Evolutionary conservation across 306 rosid genomes (phyloP).

Genomic region (Herpetospermum pedunculosum): DNA sequence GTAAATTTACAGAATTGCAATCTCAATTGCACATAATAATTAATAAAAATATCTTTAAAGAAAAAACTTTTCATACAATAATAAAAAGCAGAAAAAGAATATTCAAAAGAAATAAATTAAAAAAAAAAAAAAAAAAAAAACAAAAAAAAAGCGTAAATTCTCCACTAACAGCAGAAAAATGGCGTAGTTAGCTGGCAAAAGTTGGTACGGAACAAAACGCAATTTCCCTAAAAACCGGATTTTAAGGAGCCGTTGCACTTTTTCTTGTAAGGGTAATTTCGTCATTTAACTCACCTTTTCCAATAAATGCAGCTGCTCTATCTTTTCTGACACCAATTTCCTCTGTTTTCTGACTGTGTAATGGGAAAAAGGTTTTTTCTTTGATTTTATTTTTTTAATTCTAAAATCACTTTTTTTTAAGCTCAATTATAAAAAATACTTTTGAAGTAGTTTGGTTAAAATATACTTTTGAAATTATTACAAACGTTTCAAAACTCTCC

Average conservation of each 20-base stretch:
- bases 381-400: neutral
- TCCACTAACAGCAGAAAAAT: conserved; percentile 7
- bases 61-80: neutral
- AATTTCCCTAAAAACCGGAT: conserved; percentile 13
- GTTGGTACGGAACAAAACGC: neutral
- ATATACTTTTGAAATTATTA: no score
- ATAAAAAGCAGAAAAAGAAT: neutral
- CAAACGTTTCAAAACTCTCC: no score
- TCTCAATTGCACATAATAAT: neutral
- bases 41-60: neutral
- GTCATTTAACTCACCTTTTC: conserved; percentile 21
- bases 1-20: neutral
- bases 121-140: neutral
- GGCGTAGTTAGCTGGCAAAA: conserved; percentile 5
- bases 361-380: neutral
- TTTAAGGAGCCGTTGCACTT: conserved; percentile 43
- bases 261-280: conserved; percentile 26
- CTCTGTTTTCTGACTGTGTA: neutral
- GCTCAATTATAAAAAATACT: no score
- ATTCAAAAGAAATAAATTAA: neutral
- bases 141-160: neutral
- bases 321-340: conserved; percentile 16
- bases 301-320: conserved; percentile 7
- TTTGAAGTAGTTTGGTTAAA: no score
- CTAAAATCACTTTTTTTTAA: neutral